A percentile compares a stretch with the other conserved stretches of the same genome.
Conservation (phyloP, 75 land plant species). For the Picea sitchensis region DNA sequence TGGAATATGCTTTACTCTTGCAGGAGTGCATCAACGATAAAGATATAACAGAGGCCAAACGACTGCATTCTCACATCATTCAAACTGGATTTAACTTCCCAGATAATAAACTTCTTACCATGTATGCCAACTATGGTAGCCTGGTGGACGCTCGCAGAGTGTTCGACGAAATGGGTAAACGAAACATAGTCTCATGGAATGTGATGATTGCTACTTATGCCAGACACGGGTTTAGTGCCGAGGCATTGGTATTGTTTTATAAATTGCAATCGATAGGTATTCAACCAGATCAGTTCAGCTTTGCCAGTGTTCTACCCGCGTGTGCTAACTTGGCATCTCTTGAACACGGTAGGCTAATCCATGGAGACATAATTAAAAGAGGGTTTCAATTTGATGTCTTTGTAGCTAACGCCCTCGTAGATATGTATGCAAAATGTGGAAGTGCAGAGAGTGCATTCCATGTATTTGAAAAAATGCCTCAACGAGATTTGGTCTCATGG, state of each 20-base stretch:
- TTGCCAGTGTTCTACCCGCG: constrained; percentile 24
- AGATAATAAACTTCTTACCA: constrained; percentile 31
- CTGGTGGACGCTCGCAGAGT: constrained; percentile 14
- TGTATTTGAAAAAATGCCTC: constrained; percentile 34
- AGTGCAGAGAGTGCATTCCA: constrained; percentile 17
- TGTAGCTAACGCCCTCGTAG: constrained; percentile 41
- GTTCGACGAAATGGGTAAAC: constrained; percentile 23
- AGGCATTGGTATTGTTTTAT: constrained; percentile 16
- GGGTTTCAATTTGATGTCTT: constrained; percentile 21
- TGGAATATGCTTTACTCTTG: not conserved
- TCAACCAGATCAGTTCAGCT: constrained; percentile 22
- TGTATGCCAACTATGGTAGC: constrained; percentile 37
- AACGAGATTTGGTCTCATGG: constrained; percentile 25
- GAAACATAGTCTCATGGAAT: constrained; percentile 41
- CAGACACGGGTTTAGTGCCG: constrained; percentile 8
- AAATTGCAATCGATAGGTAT: constrained; percentile 14
- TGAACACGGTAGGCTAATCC: constrained; percentile 23
- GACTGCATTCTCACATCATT: not conserved
- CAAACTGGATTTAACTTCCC: not conserved
- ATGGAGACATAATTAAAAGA: constrained; percentile 17
- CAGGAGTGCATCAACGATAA: constrained; percentile 1
- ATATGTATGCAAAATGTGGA: constrained; percentile 44
- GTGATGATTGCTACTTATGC: constrained; percentile 29
- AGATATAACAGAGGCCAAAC: not conserved
- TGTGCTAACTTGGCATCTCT: constrained; percentile 15